These are phyloP conservation scores for Penicillium sp. DNA, from an alignment of 2,329 filamentous ascomycete genomes.

Conservation along the genomic window DNA sequence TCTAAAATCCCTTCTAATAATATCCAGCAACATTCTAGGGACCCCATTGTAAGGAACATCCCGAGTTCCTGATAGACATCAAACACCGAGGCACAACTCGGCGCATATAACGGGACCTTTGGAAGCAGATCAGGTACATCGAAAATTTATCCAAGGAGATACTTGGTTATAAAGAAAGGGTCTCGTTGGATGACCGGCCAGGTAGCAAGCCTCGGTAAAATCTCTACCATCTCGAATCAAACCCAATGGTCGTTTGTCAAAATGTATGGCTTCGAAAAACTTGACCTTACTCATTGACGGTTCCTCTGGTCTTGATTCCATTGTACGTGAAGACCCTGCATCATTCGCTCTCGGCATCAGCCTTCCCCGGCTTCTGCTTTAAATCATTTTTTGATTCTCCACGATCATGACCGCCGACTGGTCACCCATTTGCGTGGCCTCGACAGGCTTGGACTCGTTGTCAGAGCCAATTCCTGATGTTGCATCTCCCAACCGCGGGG, in stretches of 20 bases:
- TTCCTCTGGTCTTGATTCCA: not conserved
- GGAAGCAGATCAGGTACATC: not conserved
- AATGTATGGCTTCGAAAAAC: not conserved
- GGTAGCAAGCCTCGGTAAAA: not conserved
- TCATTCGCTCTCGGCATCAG: not conserved
- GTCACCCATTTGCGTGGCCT: conserved; percentile 30
- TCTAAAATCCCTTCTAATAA: too few relatives aligned
- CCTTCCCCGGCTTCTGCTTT: not conserved
- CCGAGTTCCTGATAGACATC: not conserved
- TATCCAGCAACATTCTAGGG: not conserved
- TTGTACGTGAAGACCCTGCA: not conserved
- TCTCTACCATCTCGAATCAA: not conserved
- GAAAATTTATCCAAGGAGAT: not conserved
- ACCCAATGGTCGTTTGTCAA: not conserved
- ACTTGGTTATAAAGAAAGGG: not conserved
- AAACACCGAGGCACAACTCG: not conserved
- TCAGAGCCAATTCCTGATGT: not conserved
- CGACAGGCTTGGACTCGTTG: conserved; percentile 8
- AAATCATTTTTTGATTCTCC: not conserved
- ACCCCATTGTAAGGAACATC: not conserved
- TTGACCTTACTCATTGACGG: not conserved
- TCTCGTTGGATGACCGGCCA: not conserved
- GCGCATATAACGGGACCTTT: not conserved
- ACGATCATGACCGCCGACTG: not conserved
- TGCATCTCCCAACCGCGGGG: not conserved